Conservation (phyloP, 306 rosid species). For the Quercus gilva region DNA sequence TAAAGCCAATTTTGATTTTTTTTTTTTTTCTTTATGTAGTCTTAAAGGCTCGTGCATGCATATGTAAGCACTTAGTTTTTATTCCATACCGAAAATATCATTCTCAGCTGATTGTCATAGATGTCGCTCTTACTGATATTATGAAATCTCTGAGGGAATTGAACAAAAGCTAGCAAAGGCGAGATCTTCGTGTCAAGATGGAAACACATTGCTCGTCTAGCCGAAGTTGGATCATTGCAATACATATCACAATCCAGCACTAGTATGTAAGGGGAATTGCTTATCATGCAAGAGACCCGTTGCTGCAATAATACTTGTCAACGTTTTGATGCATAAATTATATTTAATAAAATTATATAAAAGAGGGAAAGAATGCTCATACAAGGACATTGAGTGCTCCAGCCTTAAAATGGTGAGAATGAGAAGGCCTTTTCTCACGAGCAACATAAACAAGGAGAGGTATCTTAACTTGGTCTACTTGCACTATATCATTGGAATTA, state of each 20-base stretch:
- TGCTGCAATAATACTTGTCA: slow-evolving; percentile 36
- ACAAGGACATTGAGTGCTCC: slow-evolving; percentile 46
- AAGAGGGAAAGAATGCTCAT: background rate
- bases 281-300: slow-evolving; percentile 62
- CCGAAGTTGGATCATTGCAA: slow-evolving; percentile 66
- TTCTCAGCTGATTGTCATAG: slow-evolving; percentile 54
- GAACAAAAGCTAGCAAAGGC: slow-evolving; percentile 58
- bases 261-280: slow-evolving; percentile 64
- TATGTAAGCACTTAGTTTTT: background rate
- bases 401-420: slow-evolving; percentile 35
- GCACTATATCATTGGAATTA: background rate
- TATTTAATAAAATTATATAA: too few relatives aligned
- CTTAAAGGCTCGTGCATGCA: too few relatives aligned
- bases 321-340: background rate
- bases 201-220: slow-evolving; percentile 66
- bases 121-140: slow-evolving; percentile 52
- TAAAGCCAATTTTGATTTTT: background rate
- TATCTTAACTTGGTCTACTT: slow-evolving; percentile 25
- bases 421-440: slow-evolving; percentile 39
- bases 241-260: slow-evolving; percentile 79
- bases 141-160: slow-evolving; percentile 60
- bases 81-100: slow-evolving; percentile 27
- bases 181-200: slow-evolving; percentile 67
- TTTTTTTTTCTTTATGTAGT: background rate
- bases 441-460: slow-evolving; percentile 50